phyloP scores from a whole-genome alignment of 495 filamentous ascomycete genomes.

The Clohesyomyces aquaticus region DNA sequence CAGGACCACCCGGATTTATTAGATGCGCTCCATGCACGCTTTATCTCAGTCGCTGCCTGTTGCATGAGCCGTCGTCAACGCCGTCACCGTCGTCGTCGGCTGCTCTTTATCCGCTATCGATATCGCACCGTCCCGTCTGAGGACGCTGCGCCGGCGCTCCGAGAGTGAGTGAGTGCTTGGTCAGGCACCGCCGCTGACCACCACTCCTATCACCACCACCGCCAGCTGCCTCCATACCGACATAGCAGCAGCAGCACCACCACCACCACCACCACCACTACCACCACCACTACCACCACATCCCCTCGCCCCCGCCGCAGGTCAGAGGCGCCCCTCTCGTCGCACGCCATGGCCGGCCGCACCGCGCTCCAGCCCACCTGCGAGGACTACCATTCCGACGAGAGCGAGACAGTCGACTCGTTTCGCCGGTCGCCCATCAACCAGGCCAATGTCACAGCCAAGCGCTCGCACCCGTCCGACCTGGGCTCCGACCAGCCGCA shows the following conservation, averaged over 20 bases:
- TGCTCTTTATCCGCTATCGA: slow-evolving; percentile 36
- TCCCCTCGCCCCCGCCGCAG: background rate
- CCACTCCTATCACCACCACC: background rate
- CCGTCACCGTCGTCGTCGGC: no score
- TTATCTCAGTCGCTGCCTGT: background rate
- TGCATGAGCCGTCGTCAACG: slow-evolving; percentile 8
- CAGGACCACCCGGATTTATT: background rate
- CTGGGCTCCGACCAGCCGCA: slow-evolving; percentile 32
- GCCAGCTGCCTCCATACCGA: no score
- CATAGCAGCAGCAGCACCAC: background rate
- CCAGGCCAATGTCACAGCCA: slow-evolving; percentile 57
- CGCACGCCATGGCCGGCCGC: slow-evolving; percentile 28
- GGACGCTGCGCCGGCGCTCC: slow-evolving; percentile 9
- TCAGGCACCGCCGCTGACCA: slow-evolving; percentile 9
- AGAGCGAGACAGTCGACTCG: slow-evolving; percentile 40
- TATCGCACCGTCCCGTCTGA: slow-evolving; percentile 27
- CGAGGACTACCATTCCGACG: slow-evolving; percentile 63
- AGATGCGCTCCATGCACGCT: slow-evolving; percentile 7
- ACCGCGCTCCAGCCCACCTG: slow-evolving; percentile 49
- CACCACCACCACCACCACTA: slow-evolving; percentile 7
- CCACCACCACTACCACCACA: background rate
- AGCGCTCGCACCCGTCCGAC: slow-evolving; percentile 54
- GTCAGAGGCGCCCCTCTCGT: slow-evolving; percentile 8
- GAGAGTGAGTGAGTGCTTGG: background rate
- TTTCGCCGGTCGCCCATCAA: slow-evolving; percentile 51